Conservation (phyloP, 768 basidiomycete species). For the Serendipita indica region DNA sequence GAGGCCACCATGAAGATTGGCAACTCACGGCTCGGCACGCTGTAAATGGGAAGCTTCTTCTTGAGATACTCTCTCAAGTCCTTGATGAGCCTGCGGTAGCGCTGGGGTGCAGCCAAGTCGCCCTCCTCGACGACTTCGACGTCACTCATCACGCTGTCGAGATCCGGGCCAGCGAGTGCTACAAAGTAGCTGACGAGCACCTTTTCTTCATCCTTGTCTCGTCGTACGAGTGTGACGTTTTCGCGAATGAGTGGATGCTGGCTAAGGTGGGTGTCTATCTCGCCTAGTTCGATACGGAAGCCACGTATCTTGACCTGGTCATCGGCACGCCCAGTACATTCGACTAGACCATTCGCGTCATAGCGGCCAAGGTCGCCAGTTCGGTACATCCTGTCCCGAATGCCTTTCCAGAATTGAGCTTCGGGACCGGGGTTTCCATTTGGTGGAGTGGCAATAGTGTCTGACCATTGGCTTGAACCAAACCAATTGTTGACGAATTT, state of each 20-base stretch:
- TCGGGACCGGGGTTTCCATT: conserved; percentile 46
- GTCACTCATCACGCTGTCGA: conserved; percentile 43
- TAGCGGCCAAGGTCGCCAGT: conserved; percentile 96
- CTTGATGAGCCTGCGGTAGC: conserved; percentile 78
- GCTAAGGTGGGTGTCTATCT: conserved; percentile 92
- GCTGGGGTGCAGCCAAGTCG: conserved; percentile 59
- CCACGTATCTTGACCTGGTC: conserved; percentile 99
- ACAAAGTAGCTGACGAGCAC: conserved; percentile 96
- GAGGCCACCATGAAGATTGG: not conserved
- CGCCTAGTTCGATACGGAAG: conserved; percentile 95
- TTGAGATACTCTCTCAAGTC: conserved; percentile 91
- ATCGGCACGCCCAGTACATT: conserved; percentile 93
- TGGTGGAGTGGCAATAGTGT: conserved; percentile 55
- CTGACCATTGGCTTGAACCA: conserved; percentile 37
- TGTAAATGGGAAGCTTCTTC: conserved; percentile 91
- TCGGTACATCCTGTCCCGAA: conserved; percentile 94
- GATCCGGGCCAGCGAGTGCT: conserved; percentile 59
- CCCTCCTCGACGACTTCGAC: conserved; percentile 42
- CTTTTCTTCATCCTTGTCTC: conserved; percentile 99
- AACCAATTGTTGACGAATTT: conserved; percentile 98
- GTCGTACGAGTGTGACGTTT: conserved; percentile 89
- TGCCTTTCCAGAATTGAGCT: conserved; percentile 79
- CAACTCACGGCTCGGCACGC: conserved; percentile 70
- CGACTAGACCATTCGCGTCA: conserved; percentile 78
- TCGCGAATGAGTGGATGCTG: conserved; percentile 90